A percentile compares a stretch with the other conserved stretches of the same genome.
Evolutionary conservation across 2,329 filamentous ascomycete genomes (phyloP).

Genomic region (Fusarium solani-melongenae): DNA sequence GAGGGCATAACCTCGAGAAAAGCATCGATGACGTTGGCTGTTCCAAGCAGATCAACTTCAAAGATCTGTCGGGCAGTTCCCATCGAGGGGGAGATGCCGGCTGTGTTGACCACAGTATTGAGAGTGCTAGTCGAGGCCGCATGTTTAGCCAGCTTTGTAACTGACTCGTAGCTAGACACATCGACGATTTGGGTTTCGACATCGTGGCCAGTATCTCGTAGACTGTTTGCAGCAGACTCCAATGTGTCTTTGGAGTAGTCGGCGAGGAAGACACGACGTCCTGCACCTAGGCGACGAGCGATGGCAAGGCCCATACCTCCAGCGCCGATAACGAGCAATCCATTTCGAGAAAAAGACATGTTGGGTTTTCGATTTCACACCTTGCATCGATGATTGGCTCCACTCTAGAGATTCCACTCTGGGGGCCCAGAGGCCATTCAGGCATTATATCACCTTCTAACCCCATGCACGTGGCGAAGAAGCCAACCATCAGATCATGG

Average conservation of each 20-base stretch:
- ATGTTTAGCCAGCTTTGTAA: neutral
- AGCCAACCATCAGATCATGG: neutral
- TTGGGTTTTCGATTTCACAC: neutral
- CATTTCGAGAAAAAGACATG: neutral
- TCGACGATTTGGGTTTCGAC: conserved; percentile 1
- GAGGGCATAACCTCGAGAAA: neutral
- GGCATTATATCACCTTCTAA: neutral
- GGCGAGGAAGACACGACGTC: neutral
- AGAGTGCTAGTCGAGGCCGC: neutral
- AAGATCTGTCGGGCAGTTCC: neutral
- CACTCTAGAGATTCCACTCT: neutral
- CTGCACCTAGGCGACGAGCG: conserved; percentile 2
- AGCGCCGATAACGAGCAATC: neutral
- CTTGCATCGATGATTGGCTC: neutral
- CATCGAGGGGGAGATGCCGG: neutral
- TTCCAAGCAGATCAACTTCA: conserved; percentile 4
- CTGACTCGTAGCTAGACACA: neutral
- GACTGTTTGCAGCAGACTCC: neutral
- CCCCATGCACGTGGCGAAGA: neutral
- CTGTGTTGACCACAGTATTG: conserved; percentile 2
- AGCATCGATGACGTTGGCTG: conserved; percentile 9
- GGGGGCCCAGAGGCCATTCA: neutral
- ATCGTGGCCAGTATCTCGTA: neutral
- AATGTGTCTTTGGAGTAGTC: neutral
- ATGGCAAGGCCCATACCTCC: conserved; percentile 5